These are phyloP conservation scores for Fusarium phyllophilum DNA, from an alignment of 2,329 filamentous ascomycete genomes.

Conservation along the genomic window DNA sequence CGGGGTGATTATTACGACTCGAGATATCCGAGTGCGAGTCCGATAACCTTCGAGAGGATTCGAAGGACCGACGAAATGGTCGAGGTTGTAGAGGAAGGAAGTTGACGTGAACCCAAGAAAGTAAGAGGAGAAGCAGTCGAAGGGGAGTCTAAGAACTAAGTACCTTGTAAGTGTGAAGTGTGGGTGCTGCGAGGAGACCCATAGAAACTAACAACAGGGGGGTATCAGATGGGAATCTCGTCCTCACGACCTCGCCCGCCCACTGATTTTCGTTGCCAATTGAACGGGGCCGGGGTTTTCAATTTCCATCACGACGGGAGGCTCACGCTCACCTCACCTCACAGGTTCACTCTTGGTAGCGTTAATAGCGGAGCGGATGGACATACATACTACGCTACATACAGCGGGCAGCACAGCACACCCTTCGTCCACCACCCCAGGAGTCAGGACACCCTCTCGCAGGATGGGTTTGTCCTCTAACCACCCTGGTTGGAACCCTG, in stretches of 20 bases:
- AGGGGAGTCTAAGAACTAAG: constrained; percentile 38
- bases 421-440: constrained; percentile 18
- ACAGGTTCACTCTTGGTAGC: neutral
- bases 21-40: constrained; percentile 28
- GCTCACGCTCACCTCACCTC: constrained; percentile 11
- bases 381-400: neutral
- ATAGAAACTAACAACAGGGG: constrained; percentile 28
- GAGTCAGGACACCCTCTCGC: constrained; percentile 27
- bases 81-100: constrained; percentile 27
- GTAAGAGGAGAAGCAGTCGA: constrained; percentile 30
- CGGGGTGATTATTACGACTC: constrained; percentile 20
- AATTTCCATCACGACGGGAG: constrained; percentile 27
- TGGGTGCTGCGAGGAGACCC: constrained; percentile 33
- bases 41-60: constrained; percentile 35
- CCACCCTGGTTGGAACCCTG: constrained; percentile 42
- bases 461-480: constrained; percentile 25
- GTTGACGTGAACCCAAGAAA: constrained; percentile 22
- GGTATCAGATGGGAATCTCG: constrained; percentile 35
- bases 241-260: constrained; percentile 14
- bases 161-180: constrained; percentile 39
- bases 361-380: constrained; percentile 20
- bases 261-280: constrained; percentile 25
- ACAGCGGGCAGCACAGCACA: constrained; percentile 7
- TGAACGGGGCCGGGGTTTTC: constrained; percentile 20
- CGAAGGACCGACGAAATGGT: constrained; percentile 33